Percentiles rank a stretch among this genome's conserved stretches.
These are phyloP conservation scores for Aspergillus carbonarius DNA, from an alignment of 2,329 filamentous ascomycete genomes.

Conservation along the genomic window DNA sequence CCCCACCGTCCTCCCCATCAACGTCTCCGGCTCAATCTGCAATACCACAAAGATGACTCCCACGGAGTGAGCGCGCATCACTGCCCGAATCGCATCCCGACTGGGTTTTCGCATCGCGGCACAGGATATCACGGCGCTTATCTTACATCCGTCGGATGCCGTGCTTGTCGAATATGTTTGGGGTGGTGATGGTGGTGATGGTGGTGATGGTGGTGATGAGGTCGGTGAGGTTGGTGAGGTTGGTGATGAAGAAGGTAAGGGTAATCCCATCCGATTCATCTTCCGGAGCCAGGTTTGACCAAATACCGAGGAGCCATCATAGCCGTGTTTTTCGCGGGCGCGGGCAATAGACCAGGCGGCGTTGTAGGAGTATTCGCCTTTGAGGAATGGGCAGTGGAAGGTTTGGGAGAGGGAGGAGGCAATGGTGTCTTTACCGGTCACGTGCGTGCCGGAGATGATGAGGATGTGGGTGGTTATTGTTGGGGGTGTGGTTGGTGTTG, in stretches of 20 bases:
- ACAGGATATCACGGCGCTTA: not conserved
- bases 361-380: not conserved
- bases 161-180: no score
- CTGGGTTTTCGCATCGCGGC: not conserved
- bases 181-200: not conserved
- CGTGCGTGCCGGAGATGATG: not conserved
- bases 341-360: not conserved
- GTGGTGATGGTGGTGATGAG: not conserved
- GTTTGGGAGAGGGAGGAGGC: not conserved
- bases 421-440: not conserved
- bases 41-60: not conserved
- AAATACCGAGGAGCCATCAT: not conserved
- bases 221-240: no score
- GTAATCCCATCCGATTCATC: not conserved
- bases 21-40: not conserved
- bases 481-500: not conserved
- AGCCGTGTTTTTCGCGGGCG: not conserved
- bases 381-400: not conserved
- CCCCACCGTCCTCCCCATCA: not conserved
- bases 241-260: not conserved
- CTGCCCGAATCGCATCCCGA: not conserved
- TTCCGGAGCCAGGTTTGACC: not conserved
- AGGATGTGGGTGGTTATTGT: not conserved
- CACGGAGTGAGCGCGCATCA: not conserved
- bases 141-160: not conserved